Base-by-base conservation (phyloP, 1,139 yeast species). In the Groenewaldozyma auringiensis region DNA sequence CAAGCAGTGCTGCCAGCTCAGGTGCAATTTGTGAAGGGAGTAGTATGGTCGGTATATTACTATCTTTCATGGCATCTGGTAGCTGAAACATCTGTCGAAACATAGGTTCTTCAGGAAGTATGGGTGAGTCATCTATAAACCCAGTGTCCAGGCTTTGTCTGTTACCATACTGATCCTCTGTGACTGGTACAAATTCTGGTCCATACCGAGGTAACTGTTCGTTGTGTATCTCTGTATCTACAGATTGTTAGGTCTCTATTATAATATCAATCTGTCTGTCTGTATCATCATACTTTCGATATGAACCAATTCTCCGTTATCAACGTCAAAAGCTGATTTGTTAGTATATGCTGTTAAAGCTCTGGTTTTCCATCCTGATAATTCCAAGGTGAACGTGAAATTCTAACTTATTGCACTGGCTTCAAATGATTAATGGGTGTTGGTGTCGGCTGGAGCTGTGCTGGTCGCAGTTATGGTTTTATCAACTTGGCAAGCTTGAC, bases 1-100 rank as follows among this genome's bases (percentile, higher is more conserved):
- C 65, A 32, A 75, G 49, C 21, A 73, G 47, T 1, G 77, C 71
- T 8, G 71, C 71, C 42, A 71, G 53, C 44, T 68, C 66, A 11
- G 69, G 54, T 2, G 62, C 64, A 9, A 60, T 56, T 18, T 59
- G 50, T 1, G 60, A 51, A 0, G 77, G 74, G 37, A 73, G 47
- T 20, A 74, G 50, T 3, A 72, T 56, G 0, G 72, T 65, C 1
- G 69, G 55, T 39, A 18, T 50, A 32, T 32, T 46, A 35, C 41
- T 51, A 4, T 21, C 29, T 37, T 21, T 37, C 6, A 33, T 9
- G 9, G 37, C 20, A 8, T 8, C 6, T 33, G 37, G 37, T 6
- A 33, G 6, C 11, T 25, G 29, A 25, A 11, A 25, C 6, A 11
- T 25, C 11, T 6, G 29, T 8, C 11, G 29, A 11, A 11, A 25